Evolutionary conservation across 176 grass and related monocot genomes (phyloP).

Genomic region (Pontederia paniculata): DNA sequence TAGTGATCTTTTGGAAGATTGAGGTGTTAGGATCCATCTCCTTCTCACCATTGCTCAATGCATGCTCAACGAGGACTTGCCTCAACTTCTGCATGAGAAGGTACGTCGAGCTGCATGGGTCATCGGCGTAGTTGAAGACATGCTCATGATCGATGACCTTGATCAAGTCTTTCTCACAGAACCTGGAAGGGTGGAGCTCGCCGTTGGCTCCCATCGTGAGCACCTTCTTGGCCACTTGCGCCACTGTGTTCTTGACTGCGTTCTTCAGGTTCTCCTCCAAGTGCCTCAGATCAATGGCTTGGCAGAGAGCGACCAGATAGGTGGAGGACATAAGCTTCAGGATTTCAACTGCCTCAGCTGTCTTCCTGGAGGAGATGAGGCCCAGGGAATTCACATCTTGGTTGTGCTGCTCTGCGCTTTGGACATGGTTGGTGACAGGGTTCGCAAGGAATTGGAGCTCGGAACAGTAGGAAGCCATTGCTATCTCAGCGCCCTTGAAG

Average conservation of each 20-base stretch:
- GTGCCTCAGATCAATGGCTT: conserved; percentile 6
- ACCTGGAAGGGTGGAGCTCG: background rate
- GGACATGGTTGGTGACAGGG: too few species aligned
- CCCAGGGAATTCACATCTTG: conserved; percentile 2
- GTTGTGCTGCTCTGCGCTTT: too few species aligned
- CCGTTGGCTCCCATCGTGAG: background rate
- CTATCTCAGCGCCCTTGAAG: too few species aligned
- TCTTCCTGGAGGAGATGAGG: conserved; percentile 1
- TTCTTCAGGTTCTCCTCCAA: too few species aligned
- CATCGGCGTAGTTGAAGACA: conserved; percentile 3
- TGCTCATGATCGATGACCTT: background rate
- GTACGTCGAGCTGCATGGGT: conserved; percentile 14
- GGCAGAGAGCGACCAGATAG: conserved; percentile 1
- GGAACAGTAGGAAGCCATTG: too few species aligned
- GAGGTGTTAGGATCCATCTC: background rate
- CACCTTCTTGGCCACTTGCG: conserved; percentile 2
- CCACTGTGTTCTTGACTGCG: conserved; percentile 2
- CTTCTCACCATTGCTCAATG: conserved; percentile 1
- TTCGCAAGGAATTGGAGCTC: too few species aligned
- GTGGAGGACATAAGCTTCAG: conserved; percentile 9
- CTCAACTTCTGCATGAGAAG: background rate
- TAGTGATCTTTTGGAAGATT: background rate
- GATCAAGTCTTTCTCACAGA: conserved; percentile 1
- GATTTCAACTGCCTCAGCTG: conserved; percentile 1
- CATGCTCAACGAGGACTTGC: background rate